phyloP scores from a whole-genome alignment of 129 eudicot genomes.

The Heracleum sosnowskyi region DNA sequence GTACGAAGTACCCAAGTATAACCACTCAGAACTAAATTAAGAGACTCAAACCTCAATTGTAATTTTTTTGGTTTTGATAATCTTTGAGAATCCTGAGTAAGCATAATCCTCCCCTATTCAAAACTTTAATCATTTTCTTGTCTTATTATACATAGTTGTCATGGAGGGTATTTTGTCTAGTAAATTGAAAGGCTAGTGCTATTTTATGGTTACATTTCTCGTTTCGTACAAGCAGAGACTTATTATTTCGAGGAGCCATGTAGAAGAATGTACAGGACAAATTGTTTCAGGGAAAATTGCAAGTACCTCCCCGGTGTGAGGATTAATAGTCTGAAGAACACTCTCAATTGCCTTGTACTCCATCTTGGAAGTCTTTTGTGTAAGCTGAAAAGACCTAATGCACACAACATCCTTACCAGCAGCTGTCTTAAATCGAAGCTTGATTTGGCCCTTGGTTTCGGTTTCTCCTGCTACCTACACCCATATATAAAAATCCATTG shows the following conservation, averaged over 20 bases:
- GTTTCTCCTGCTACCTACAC: constrained; percentile 96
- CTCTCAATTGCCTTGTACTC: constrained; percentile 96
- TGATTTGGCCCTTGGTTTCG: constrained; percentile 91
- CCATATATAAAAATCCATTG: neutral
- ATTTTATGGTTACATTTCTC: neutral
- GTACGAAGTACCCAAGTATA: too few species aligned
- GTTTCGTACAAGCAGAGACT: neutral
- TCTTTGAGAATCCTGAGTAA: too few species aligned
- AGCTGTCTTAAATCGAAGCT: constrained; percentile 86
- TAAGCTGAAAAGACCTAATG: constrained; percentile 88
- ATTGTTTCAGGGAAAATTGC: too few species aligned
- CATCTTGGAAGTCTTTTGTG: constrained; percentile 86
- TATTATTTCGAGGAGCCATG: too few species aligned
- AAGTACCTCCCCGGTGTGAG: constrained; percentile 90
- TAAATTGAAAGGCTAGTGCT: neutral
- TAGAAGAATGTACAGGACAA: too few species aligned
- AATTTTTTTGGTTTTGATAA: too few species aligned
- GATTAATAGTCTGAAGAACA: constrained; percentile 88
- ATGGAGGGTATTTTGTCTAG: neutral
- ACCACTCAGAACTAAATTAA: too few species aligned
- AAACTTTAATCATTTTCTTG: too few species aligned
- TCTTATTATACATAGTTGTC: neutral
- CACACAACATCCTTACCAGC: constrained; percentile 97
- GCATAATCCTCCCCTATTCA: too few species aligned
- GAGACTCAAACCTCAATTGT: too few species aligned